Conservation (phyloP, 257 asterid species). For the Catharanthus roseus region DNA sequence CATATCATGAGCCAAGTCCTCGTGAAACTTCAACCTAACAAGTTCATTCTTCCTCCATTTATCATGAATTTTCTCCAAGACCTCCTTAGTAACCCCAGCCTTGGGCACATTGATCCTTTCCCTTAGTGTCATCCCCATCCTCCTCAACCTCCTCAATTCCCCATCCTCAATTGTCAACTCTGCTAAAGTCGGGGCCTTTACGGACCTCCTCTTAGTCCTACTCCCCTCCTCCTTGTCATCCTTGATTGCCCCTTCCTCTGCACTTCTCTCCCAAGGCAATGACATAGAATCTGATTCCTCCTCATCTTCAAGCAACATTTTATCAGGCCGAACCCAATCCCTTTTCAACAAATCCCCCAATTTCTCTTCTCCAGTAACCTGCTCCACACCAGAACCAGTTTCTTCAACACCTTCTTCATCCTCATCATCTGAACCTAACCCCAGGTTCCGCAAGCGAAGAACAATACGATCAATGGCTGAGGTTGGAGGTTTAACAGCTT, state of each 20-base stretch:
- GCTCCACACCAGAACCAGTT: constrained; percentile 13
- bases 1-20: constrained; percentile 92
- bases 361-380: constrained; percentile 48
- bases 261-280: constrained; percentile 87
- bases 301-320: constrained; percentile 49
- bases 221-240: constrained; percentile 24
- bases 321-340: constrained; percentile 96
- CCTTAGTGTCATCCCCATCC: constrained; percentile 81
- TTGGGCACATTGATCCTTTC: constrained; percentile 85
- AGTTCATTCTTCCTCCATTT: constrained; percentile 87
- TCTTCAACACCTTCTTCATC: constrained; percentile 36
- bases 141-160: constrained; percentile 87
- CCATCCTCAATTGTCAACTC: constrained; percentile 83
- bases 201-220: constrained; percentile 42
- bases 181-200: constrained; percentile 78
- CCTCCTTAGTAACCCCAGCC: constrained; percentile 84
- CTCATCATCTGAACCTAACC: constrained; percentile 57
- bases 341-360: constrained; percentile 92
- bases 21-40: constrained; percentile 92
- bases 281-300: constrained; percentile 34
- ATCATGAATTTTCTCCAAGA: constrained; percentile 88
- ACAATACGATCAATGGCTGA: constrained; percentile 91
- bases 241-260: constrained; percentile 28
- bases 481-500: constrained; percentile 32
- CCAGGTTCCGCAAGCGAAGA: constrained; percentile 77